A percentile compares a stretch with the other conserved stretches of the same genome.
Evolutionary conservation across 495 filamentous ascomycete genomes (phyloP).

Genomic region (Acidiella bohemica): DNA sequence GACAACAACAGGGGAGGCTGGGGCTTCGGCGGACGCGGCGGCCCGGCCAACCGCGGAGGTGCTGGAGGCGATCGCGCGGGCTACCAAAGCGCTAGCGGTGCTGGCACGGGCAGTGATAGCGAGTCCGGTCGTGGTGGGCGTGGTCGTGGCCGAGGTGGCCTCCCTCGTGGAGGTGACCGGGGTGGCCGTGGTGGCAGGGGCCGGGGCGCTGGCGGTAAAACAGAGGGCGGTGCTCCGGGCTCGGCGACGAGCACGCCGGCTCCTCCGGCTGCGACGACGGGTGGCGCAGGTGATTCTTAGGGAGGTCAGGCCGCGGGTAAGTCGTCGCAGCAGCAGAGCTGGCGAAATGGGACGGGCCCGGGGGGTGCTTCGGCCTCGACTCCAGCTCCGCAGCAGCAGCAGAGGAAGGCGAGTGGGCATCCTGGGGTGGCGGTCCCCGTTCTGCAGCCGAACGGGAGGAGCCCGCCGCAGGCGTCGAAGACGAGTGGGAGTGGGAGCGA

Average conservation of each 20-base stretch:
- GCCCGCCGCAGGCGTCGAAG: too few relatives aligned
- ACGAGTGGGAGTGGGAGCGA: too few relatives aligned
- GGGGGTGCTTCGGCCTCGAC: too few relatives aligned
- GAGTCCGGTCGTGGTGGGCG: constrained; percentile 51
- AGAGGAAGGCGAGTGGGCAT: too few relatives aligned
- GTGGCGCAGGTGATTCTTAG: constrained; percentile 19
- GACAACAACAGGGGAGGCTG: constrained; percentile 35
- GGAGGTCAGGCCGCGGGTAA: too few relatives aligned
- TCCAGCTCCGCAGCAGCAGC: background rate
- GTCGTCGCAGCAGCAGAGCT: too few relatives aligned
- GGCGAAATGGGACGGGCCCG: too few relatives aligned
- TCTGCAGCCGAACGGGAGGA: too few relatives aligned
- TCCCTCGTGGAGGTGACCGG: constrained; percentile 44
- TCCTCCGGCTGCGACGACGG: constrained; percentile 8
- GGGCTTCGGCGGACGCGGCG: constrained; percentile 65
- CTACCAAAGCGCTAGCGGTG: constrained; percentile 28
- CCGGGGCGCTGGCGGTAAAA: constrained; percentile 28
- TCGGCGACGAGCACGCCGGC: background rate
- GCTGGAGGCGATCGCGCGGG: constrained; percentile 39
- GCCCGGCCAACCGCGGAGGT: constrained; percentile 36
- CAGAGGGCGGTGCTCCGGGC: constrained; percentile 7
- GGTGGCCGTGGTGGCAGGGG: constrained; percentile 32
- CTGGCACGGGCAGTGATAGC: constrained; percentile 61
- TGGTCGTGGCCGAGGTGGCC: constrained; percentile 43
- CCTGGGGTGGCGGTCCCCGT: too few relatives aligned